These are phyloP conservation scores for Clarireedia paspali DNA, from an alignment of 2,329 filamentous ascomycete genomes.

Conservation along the genomic window DNA sequence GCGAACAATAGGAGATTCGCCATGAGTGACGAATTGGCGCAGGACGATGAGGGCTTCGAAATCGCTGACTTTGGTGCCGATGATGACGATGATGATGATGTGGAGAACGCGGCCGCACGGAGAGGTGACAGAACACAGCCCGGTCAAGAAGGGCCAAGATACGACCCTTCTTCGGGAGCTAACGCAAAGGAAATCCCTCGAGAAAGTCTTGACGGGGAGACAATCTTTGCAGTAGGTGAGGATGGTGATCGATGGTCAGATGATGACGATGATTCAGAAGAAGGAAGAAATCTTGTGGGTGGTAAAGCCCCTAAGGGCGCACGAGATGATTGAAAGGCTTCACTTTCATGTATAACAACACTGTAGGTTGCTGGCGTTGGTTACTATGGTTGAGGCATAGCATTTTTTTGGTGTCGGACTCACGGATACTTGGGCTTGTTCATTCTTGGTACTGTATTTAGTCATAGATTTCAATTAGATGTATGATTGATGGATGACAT, in stretches of 20 bases:
- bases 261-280: constrained; percentile 57
- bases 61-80: constrained; percentile 82
- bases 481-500: neutral
- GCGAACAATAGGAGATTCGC: constrained; percentile 95
- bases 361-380: constrained; percentile 7
- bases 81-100: constrained; percentile 53
- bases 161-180: constrained; percentile 27
- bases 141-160: constrained; percentile 29
- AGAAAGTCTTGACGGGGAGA: constrained; percentile 75
- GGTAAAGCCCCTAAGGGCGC: constrained; percentile 5
- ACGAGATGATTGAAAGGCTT: constrained; percentile 4
- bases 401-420: neutral
- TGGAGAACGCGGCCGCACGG: constrained; percentile 29
- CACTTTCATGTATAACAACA: constrained; percentile 11
- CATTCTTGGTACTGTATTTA: neutral
- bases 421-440: neutral
- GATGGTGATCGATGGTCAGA: constrained; percentile 76
- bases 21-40: constrained; percentile 98
- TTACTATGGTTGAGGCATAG: neutral
- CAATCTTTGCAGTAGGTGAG: constrained; percentile 91
- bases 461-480: constrained; percentile 2
- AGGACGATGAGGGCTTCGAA: constrained; percentile 97
- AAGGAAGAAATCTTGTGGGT: constrained; percentile 39
- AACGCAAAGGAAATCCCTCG: constrained; percentile 35
- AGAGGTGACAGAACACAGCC: constrained; percentile 41